Evolutionary conservation across 108 stramenopile species (phyloP), one percentile per base, ranked within the genome.

Genomic region (Heterococcus sp.): DNA sequence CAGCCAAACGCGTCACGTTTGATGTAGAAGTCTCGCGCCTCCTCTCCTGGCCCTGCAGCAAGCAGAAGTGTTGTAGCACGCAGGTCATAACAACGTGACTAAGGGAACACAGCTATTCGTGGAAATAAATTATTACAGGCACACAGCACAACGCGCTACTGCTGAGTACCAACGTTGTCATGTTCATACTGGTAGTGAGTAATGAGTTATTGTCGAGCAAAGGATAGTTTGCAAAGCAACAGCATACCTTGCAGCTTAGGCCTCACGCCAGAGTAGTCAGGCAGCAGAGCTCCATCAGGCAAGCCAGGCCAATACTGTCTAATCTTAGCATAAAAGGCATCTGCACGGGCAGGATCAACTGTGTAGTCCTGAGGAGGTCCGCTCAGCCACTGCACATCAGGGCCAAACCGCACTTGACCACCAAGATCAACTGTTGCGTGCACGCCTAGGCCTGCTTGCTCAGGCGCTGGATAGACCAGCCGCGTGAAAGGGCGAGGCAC

Each of bases 381-480:
- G 21, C 46, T 5, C 0, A 87, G 36, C 87, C 87, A 88, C 66
- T 88, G 77, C 1, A 85, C 86, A 46, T 88, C 83, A 11, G 87
- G 87, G 2, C 87, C 87, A 85, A 88, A 88, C 30, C 86, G 79
- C 31, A 83, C 79, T 73, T 77, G 38, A 2, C 84, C 87, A 11
- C 37, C 75, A 38, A 88, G 68, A 38, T 87, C 86, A 11, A 88
- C 30, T 30, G 87, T 88, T 1, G 78, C 81, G 46, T 88, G 87
- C 67, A 88, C 83, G 31, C 87, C 87, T 8, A 88, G 81, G 26
- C 87, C 87, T 2, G 75, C 87, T 14, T 63, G 79, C 67, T 87
- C 86, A 4, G 87, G 87, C 29, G 87, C 38, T 35, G 87, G 87
- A 65, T 88, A 88, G 21, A 88, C 81, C 3, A 88, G 86, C 21